These are phyloP conservation scores for Vitis cinerea DNA, from an alignment of 164 flowering plant genomes.

Conservation along the genomic window DNA sequence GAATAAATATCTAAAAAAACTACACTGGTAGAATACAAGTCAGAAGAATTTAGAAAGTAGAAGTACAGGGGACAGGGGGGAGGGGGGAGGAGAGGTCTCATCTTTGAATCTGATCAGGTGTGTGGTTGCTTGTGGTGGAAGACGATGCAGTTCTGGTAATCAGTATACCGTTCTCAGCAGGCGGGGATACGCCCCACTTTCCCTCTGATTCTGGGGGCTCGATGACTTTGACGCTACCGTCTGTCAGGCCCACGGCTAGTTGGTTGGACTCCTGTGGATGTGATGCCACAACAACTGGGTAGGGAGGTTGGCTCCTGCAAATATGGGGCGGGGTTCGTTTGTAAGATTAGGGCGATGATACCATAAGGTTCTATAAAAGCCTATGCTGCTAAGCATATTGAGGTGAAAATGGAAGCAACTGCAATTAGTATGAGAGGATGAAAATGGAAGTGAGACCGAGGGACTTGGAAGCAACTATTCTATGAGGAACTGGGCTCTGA, in stretches of 20 bases:
- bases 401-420: too few species aligned
- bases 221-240: constrained; percentile 76
- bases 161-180: constrained; percentile 52
- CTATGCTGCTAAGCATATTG: too few species aligned
- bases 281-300: constrained; percentile 71
- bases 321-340: too few species aligned
- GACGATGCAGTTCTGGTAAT: constrained; percentile 55
- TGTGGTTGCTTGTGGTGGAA: constrained; percentile 64
- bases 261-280: constrained; percentile 86
- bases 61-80: too few species aligned
- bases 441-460: too few species aligned
- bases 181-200: constrained; percentile 68
- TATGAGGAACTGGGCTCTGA: too few species aligned
- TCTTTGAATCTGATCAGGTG: constrained; percentile 65
- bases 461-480: too few species aligned
- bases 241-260: constrained; percentile 77
- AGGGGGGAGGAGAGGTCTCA: constrained; percentile 15
- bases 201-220: constrained; percentile 83
- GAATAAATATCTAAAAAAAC: too few species aligned
- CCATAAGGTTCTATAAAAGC: too few species aligned
- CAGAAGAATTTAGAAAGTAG: neutral
- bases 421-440: too few species aligned
- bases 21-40: neutral
- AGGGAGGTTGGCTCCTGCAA: constrained; percentile 44
- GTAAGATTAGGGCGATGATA: too few species aligned